Evolutionary conservation across 164 flowering plant genomes (phyloP).

Genomic region (Warburgia ugandensis): DNA sequence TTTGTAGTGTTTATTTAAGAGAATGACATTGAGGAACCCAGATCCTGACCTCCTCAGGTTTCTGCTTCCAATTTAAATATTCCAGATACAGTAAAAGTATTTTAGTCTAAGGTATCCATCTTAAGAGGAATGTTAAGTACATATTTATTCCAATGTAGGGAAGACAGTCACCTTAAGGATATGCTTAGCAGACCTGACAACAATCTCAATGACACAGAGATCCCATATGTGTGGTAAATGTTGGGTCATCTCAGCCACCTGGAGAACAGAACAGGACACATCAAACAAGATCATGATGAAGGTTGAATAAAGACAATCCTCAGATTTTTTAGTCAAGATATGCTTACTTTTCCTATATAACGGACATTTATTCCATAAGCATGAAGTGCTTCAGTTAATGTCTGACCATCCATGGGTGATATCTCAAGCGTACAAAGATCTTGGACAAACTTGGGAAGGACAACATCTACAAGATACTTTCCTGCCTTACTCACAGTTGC

Average conservation of each 20-base stretch:
- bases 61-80: too few species aligned
- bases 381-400: conserved; percentile 97
- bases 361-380: conserved; percentile 98
- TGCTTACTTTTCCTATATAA: conserved; percentile 82
- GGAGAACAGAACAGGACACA: conserved; percentile 7
- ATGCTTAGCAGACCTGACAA: conserved; percentile 89
- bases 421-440: conserved; percentile 97
- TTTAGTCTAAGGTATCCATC: too few species aligned
- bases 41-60: too few species aligned
- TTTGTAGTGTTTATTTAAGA: too few species aligned
- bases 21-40: too few species aligned
- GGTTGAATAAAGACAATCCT: too few species aligned
- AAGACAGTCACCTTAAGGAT: conserved; percentile 58
- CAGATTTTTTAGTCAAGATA: background rate
- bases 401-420: conserved; percentile 99
- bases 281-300: conserved; percentile 1
- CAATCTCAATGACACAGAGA: conserved; percentile 78
- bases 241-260: conserved; percentile 84
- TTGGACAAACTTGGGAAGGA: conserved; percentile 81
- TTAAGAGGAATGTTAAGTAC: too few species aligned
- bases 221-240: conserved; percentile 92
- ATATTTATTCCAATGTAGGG: background rate
- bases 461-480: conserved; percentile 58
- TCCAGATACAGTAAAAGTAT: too few species aligned
- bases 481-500: conserved; percentile 77